A percentile compares a stretch with the other conserved stretches of the same genome.
These are phyloP conservation scores for Mycosphaerella sp. DNA, from an alignment of 2,329 filamentous ascomycete species.

Conservation along the genomic window DNA sequence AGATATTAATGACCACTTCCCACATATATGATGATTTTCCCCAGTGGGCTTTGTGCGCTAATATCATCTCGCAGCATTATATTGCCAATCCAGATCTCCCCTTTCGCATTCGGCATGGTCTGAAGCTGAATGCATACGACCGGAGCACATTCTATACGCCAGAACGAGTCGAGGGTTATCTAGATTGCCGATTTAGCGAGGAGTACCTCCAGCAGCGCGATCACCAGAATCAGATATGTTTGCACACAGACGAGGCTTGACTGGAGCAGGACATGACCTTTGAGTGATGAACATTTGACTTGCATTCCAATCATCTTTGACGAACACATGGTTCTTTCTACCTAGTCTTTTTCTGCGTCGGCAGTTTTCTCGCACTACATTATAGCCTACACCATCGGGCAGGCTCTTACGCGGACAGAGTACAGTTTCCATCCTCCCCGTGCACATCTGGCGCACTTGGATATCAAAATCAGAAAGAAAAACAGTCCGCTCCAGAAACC, in stretches of 20 bases:
- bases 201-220: conserved; percentile 20
- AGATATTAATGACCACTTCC: too few relatives aligned
- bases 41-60: too few relatives aligned
- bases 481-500: not conserved
- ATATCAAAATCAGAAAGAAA: not conserved
- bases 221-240: not conserved
- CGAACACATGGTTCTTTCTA: not conserved
- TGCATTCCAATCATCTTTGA: not conserved
- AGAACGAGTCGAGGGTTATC: conserved; percentile 37
- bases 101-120: not conserved
- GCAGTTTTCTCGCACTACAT: not conserved
- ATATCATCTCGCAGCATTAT: conserved; percentile 32
- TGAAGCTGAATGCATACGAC: conserved; percentile 38
- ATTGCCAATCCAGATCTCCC: conserved; percentile 47
- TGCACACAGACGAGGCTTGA: too few relatives aligned
- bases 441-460: not conserved
- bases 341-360: not conserved
- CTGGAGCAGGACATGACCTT: not conserved
- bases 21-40: too few relatives aligned
- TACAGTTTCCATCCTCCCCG: not conserved
- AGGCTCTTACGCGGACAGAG: not conserved
- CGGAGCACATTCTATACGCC: conserved; percentile 43
- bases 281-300: not conserved
- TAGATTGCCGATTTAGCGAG: conserved; percentile 37
- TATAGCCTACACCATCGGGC: not conserved